Evolutionary conservation across 176 grass and related monocot genomes (phyloP).

Genomic region (Panicum miliaceum): DNA sequence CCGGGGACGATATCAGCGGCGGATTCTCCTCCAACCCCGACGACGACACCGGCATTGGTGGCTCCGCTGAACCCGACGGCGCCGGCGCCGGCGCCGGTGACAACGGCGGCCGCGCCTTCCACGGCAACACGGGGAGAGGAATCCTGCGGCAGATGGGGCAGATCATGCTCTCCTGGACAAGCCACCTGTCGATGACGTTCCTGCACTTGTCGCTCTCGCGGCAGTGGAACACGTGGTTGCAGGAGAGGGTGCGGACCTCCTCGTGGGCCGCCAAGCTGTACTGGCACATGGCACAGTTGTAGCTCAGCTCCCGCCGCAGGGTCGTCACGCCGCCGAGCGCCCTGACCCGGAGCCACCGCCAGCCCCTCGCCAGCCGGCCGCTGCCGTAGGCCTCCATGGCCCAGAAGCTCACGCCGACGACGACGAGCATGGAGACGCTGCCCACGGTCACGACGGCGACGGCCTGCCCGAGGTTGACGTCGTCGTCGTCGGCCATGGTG

Average conservation of each 20-base stretch:
- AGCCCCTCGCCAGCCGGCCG: background rate
- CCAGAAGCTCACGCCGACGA: background rate
- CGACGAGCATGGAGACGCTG: background rate
- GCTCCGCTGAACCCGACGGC: background rate
- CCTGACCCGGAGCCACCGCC: background rate
- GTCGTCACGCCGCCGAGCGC: conserved; percentile 37
- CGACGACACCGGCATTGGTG: background rate
- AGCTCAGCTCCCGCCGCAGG: background rate
- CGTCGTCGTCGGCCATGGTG: conserved; percentile 16
- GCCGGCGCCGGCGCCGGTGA: background rate
- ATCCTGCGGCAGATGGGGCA: conserved; percentile 21
- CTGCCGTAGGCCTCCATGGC: background rate
- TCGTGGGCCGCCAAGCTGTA: background rate
- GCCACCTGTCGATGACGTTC: background rate
- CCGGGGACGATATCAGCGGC: too few species aligned
- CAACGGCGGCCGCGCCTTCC: background rate
- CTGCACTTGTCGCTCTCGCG: background rate
- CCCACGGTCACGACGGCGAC: background rate
- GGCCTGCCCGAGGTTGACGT: background rate
- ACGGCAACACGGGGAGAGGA: background rate
- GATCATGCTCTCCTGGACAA: background rate
- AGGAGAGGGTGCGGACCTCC: conserved; percentile 36
- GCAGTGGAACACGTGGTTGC: conserved; percentile 14
- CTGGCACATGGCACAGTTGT: background rate
- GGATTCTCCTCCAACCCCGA: background rate